Conservation (phyloP, 2,329 filamentous ascomycete species). For the Penicillium sp. region DNA sequence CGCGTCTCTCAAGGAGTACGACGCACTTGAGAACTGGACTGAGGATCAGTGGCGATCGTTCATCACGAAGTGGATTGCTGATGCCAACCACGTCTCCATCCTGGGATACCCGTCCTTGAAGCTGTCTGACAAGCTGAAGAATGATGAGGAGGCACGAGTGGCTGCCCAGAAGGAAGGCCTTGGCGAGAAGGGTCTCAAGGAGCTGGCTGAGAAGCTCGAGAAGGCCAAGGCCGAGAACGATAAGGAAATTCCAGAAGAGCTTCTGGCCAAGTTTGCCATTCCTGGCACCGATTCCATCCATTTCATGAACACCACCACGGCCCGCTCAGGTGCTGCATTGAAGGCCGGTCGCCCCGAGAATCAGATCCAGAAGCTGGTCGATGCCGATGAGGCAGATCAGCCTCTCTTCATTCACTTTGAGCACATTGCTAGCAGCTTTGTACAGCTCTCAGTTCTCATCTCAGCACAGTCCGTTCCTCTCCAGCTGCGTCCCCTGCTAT, state of each 20-base stretch:
- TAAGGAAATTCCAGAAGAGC: conserved; percentile 74
- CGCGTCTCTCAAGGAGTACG: conserved; percentile 55
- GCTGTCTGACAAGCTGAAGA: conserved; percentile 78
- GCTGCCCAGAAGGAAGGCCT: conserved; percentile 76
- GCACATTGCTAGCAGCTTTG: conserved; percentile 89
- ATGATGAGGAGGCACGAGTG: conserved; percentile 75
- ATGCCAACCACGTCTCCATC: conserved; percentile 84
- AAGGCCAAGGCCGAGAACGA: conserved; percentile 87
- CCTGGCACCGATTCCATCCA: conserved; percentile 89
- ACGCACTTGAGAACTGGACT: conserved; percentile 74
- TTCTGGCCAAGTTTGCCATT: conserved; percentile 81
- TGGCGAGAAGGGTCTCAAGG: conserved; percentile 77
- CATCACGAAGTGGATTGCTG: conserved; percentile 78
- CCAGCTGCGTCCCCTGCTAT: conserved; percentile 80
- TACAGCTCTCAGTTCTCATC: conserved; percentile 78
- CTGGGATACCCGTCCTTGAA: conserved; percentile 82
- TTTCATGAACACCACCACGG: conserved; percentile 86
- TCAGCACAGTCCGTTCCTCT: conserved; percentile 76
- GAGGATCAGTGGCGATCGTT: conserved; percentile 83
- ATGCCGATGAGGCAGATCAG: conserved; percentile 63
- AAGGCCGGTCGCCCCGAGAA: conserved; percentile 69
- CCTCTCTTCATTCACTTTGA: conserved; percentile 97
- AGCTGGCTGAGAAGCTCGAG: conserved; percentile 74
- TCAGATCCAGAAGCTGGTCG: conserved; percentile 72
- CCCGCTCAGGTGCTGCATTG: conserved; percentile 76